These are phyloP conservation scores for Tetrapisispora taiwanensis DNA, from an alignment of 805 yeast genomes.

Conservation along the genomic window DNA sequence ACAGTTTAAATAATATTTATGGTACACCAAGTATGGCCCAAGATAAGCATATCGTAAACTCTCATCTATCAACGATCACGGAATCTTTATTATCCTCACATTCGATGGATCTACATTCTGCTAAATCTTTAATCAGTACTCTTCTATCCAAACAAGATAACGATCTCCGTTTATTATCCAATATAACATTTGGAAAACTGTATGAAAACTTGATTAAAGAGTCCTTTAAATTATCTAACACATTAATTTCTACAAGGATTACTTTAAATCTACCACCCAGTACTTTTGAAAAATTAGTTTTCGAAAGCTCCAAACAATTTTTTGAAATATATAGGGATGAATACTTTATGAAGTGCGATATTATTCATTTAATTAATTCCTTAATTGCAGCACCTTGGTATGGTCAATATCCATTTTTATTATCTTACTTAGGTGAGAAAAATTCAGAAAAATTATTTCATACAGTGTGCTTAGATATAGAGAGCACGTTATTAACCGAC, in stretches of 20 bases:
- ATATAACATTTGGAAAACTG: slow-evolving; percentile 9
- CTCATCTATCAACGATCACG: slow-evolving; percentile 30
- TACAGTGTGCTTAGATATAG: slow-evolving; percentile 52
- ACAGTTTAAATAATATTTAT: slow-evolving; percentile 43
- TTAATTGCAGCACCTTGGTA: slow-evolving; percentile 50
- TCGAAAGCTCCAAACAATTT: slow-evolving; percentile 43
- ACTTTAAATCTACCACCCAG: slow-evolving; percentile 43
- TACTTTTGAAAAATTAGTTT: slow-evolving; percentile 53
- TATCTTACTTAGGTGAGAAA: slow-evolving; percentile 68
- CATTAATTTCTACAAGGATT: slow-evolving; percentile 49
- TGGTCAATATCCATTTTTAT: slow-evolving; percentile 59
- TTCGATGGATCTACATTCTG: slow-evolving; percentile 39
- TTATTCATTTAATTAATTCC: slow-evolving; percentile 47
- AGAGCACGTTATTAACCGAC: slow-evolving; percentile 43
- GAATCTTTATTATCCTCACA: slow-evolving; percentile 46
- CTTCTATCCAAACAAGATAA: slow-evolving; percentile 10
- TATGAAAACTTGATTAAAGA: slow-evolving; percentile 35
- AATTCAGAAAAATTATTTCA: slow-evolving; percentile 49
- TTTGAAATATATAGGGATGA: slow-evolving; percentile 42
- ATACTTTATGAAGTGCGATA: slow-evolving; percentile 37
- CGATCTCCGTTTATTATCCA: slow-evolving; percentile 28
- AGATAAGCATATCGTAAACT: not conserved
- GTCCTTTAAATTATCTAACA: slow-evolving; percentile 46
- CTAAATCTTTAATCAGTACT: slow-evolving; percentile 14
- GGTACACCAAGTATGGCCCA: slow-evolving; percentile 22